Evolutionary conservation across 1,139 yeast genomes (phyloP), one percentile per base, ranked within the genome.

Genomic region (Meyerozyma carpophila): DNA sequence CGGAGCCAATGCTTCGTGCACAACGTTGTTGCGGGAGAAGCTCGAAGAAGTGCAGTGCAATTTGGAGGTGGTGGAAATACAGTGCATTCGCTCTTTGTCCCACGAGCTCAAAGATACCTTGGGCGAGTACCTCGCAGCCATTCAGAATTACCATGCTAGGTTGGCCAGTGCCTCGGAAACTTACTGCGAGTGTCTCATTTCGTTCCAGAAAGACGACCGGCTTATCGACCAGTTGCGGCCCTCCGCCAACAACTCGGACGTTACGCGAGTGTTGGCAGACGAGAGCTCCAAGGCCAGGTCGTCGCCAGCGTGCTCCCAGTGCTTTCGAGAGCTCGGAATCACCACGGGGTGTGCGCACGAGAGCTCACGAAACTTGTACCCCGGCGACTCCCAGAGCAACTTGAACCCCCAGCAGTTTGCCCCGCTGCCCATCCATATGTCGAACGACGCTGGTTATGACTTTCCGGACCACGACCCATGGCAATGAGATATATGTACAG

Each of bases 21-120:
- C 76, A 1, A 58, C 65, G 10, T 57, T 75, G 18, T 58, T 73
- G 3, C 63, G 62, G 44, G 85, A 81, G 51, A 65, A 66, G 40
- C 54, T 79, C 31, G 84, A 80, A 53, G 80, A 76, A 47, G 41
- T 47, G 34, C 57, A 70, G 41, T 68, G 75, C 50, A 71, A 77
- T 38, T 63, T 77, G 18, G 75, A 70, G 42, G 75, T 79, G 25
- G 74, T 77, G 8, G 75, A 74, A 47, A 70, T 66, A 31, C 85
- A 81, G 52, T 67, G 71, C 42, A 61, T 67, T 7, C 65, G 79
- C 43, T 65, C 81, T 0, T 70, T 80, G 16, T 63, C 68, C 32
- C 65, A 58, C 18, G 72, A 71, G 9, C 63, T 81, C 48, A 74
- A 66, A 46, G 71, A 68, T 13, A 57, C 79, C 1, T 56, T 78